phyloP scores from a whole-genome alignment of 2,329 filamentous ascomycete species.

The Fusarium sp. region DNA sequence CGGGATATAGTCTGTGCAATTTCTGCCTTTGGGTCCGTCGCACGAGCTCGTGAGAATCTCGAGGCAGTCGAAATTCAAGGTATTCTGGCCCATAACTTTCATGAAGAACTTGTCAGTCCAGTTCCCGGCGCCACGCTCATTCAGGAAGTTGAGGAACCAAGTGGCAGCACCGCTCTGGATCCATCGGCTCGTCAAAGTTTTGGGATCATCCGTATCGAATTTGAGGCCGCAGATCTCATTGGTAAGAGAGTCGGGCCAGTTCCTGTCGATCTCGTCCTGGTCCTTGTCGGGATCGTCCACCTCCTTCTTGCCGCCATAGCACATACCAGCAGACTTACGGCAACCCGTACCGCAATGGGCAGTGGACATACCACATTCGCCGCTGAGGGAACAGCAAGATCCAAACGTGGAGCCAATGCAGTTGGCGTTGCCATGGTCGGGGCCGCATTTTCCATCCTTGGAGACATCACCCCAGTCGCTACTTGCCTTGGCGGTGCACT shows the following conservation, averaged over 20 bases:
- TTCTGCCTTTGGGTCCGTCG: background rate
- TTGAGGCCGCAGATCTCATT: background rate
- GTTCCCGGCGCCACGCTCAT: background rate
- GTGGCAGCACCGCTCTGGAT: background rate
- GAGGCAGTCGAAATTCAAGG: background rate
- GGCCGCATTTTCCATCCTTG: constrained; percentile 13
- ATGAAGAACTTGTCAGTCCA: constrained; percentile 1
- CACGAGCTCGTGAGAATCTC: background rate
- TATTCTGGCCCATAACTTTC: background rate
- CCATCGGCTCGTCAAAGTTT: background rate
- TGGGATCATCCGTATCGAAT: background rate
- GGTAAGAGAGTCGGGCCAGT: background rate
- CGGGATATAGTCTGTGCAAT: constrained; percentile 2
- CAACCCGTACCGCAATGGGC: constrained; percentile 21
- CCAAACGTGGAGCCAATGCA: constrained; percentile 14
- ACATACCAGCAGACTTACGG: background rate
- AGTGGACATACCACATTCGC: constrained; percentile 4
- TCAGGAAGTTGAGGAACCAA: background rate
- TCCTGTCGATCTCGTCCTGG: background rate
- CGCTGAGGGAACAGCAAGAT: constrained; percentile 16
- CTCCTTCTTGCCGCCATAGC: constrained; percentile 8
- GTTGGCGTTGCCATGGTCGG: constrained; percentile 6
- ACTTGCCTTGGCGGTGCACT: background rate
- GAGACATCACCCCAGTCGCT: background rate
- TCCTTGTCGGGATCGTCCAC: background rate